phyloP scores from a whole-genome alignment of 2,329 filamentous ascomycete genomes.

The Zasmidium cellare region DNA sequence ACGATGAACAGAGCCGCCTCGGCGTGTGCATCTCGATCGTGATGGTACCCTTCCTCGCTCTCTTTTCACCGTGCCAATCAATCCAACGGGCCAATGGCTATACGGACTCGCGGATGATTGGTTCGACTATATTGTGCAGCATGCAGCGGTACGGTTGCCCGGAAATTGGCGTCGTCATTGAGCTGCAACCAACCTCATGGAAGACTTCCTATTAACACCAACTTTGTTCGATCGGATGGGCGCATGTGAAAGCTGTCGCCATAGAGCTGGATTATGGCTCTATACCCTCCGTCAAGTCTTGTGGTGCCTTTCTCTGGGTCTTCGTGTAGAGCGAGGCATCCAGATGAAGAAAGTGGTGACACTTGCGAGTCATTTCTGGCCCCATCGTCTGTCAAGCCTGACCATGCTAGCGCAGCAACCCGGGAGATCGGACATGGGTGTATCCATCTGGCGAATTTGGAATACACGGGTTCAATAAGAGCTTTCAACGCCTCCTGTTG shows the following conservation, averaged over 20 bases:
- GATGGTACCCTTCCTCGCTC: background rate
- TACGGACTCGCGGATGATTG: background rate
- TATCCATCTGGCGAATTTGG: background rate
- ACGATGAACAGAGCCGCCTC: background rate
- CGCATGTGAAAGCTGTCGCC: background rate
- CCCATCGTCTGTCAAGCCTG: background rate
- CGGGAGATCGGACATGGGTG: background rate
- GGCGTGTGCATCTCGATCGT: background rate
- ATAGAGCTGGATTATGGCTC: too few species aligned
- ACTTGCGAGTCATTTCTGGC: background rate
- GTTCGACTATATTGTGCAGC: background rate
- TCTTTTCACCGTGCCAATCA: constrained; percentile 3
- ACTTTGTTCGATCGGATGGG: too few species aligned
- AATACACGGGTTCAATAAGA: background rate
- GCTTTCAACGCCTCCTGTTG: background rate
- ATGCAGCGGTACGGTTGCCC: background rate
- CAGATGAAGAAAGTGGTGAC: background rate
- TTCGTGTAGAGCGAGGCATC: too few species aligned
- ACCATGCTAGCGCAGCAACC: background rate
- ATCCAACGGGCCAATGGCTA: constrained; percentile 7
- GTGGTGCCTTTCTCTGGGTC: too few species aligned
- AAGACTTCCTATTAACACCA: too few species aligned
- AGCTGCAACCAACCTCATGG: background rate
- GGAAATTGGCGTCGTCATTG: background rate
- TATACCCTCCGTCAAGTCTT: too few species aligned